Base-by-base conservation (phyloP, 2,329 filamentous ascomycete species). In the Xylariaceae sp. region DNA sequence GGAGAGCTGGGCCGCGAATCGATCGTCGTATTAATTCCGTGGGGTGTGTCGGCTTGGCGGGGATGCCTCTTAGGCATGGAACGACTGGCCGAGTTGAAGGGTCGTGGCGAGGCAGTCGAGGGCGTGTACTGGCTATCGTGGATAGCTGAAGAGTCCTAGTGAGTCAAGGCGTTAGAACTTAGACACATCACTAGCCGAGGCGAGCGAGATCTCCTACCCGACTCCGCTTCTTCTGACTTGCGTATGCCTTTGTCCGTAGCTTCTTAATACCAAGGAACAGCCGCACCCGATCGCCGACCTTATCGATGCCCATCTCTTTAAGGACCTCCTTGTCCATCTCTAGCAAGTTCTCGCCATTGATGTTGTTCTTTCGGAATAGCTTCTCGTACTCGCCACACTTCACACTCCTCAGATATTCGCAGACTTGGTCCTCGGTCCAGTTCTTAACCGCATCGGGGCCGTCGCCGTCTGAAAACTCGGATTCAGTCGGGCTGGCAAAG, bases 261-360 rank as follows among this genome's bases (percentile, higher is more conserved):
- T 90, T 88, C 74, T 92, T 92, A 68, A 92, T 91, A 62, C 86
- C 86, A 59, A 91, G 80, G 66, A 90, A 91, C 58, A 99, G 86
- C 60, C 92, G 88, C 37, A 99, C 92, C 51, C 94, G 86, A 71
- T 99, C 94, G 60, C 94, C 94, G 61, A 99, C 89, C 73, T 97
- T 99, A 64, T 96, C 95, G 64, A 99, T 92, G 43, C 94, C 94
- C 84, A 99, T 95, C 71, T 99, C 94, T 72, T 96, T 95, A 60
- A 99, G 79, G 41, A 95, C 90, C 53, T 91, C 87, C 76, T 96
- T 95, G 72, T 99, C 94, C 79, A 96, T 92, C 73, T 99, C 94
- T 64, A 99, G 80, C 44, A 99, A 78, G 68, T 95, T 96, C 74
- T 96, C 91, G 66, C 94, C 94, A 69, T 94, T 99, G 76, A 99